phyloP scores from a whole-genome alignment of 2,329 filamentous ascomycete genomes.

The Hypoxylon sp. region DNA sequence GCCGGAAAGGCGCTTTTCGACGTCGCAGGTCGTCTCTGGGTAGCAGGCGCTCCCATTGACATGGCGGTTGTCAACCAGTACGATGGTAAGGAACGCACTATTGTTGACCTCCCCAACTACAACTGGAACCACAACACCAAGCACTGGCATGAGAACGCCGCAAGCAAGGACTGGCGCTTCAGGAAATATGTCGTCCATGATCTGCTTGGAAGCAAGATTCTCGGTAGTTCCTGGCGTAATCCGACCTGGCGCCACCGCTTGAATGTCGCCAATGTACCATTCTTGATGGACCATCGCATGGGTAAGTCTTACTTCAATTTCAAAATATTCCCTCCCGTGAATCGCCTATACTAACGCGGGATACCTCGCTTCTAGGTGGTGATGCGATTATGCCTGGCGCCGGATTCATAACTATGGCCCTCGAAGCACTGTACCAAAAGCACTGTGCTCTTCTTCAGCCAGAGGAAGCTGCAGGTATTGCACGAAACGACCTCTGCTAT shows the following conservation, averaged over 20 bases:
- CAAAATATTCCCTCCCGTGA: not conserved
- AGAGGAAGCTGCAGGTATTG: not conserved
- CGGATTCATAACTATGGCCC: constrained; percentile 56
- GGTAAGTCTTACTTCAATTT: constrained; percentile 46
- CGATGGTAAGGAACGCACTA: not conserved
- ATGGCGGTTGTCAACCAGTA: constrained; percentile 44
- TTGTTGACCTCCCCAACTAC: constrained; percentile 51
- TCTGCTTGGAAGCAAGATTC: constrained; percentile 43
- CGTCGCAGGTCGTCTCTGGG: constrained; percentile 47
- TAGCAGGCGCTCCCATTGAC: constrained; percentile 35
- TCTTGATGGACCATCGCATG: constrained; percentile 62
- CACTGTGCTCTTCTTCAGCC: constrained; percentile 8
- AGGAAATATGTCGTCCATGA: constrained; percentile 41
- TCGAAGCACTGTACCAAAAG: constrained; percentile 53
- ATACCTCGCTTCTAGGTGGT: constrained; percentile 47
- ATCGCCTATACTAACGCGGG: not conserved
- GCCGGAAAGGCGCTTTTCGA: constrained; percentile 39
- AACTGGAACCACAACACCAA: constrained; percentile 47
- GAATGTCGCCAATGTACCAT: constrained; percentile 53
- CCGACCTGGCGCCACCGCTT: constrained; percentile 37
- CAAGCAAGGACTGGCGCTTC: constrained; percentile 47
- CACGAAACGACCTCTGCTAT: constrained; percentile 39
- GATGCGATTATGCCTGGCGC: constrained; percentile 52
- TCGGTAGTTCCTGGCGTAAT: constrained; percentile 35
- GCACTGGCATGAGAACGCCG: constrained; percentile 47